A percentile compares a stretch with the other conserved stretches of the same genome.
Conservation (phyloP, 2,329 filamentous ascomycete species). For the Malbranchea cinnamomea region DNA sequence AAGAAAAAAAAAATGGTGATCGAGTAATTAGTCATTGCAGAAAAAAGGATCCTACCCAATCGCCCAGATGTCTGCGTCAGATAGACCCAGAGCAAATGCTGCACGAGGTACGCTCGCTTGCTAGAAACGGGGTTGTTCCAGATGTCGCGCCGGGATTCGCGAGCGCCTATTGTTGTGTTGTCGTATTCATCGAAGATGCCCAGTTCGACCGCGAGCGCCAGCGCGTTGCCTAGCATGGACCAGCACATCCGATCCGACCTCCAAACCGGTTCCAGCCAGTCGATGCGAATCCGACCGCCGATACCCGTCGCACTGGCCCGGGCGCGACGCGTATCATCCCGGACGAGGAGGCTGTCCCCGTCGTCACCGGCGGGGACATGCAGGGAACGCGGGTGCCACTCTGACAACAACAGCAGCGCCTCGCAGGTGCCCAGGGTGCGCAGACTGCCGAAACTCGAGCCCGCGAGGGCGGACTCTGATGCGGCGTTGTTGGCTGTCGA, state of each 20-base stretch:
- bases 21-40: conserved; percentile 34
- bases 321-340: conserved; percentile 31
- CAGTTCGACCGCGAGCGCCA: conserved; percentile 38
- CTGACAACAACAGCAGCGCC: conserved; percentile 38
- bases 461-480: conserved; percentile 10
- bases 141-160: conserved; percentile 12
- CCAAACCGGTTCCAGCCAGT: conserved; percentile 40
- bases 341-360: conserved; percentile 38
- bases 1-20: conserved; percentile 27
- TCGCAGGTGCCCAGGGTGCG: conserved; percentile 64
- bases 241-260: conserved; percentile 45
- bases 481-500: conserved; percentile 32
- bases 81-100: conserved; percentile 31
- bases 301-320: conserved; percentile 17
- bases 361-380: conserved; percentile 40
- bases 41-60: conserved; percentile 36
- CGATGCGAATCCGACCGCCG: conserved; percentile 34
- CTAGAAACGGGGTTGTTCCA: conserved; percentile 18
- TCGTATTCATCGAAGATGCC: conserved; percentile 37
- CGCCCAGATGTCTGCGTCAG: conserved; percentile 38
- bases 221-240: conserved; percentile 41
- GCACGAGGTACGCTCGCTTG: conserved; percentile 21
- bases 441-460: conserved; percentile 42
- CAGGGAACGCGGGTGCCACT: conserved; percentile 42
- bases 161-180: conserved; percentile 19